Evolutionary conservation across 306 rosid species (phyloP).

Genomic region (Potentilla sterilis): DNA sequence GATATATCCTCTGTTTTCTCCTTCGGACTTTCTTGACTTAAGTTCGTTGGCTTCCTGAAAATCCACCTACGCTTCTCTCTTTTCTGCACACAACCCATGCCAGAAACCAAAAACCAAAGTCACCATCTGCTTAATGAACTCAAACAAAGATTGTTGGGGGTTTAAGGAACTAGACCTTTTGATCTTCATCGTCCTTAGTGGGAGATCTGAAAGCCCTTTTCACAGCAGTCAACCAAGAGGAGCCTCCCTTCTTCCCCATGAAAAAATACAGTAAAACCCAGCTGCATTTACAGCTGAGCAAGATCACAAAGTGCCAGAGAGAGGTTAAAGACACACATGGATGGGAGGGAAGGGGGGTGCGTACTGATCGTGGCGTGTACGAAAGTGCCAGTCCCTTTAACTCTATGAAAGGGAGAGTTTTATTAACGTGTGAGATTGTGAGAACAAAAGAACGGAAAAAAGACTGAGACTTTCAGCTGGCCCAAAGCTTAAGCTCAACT

Average conservation of each 20-base stretch:
- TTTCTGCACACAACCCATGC: conserved; percentile 49
- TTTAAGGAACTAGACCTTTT: conserved; percentile 41
- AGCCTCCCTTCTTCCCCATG: conserved; percentile 94
- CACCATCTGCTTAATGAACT: not conserved
- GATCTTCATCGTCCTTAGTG: conserved; percentile 82
- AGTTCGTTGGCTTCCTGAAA: conserved; percentile 56
- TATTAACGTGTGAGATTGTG: conserved; percentile 1
- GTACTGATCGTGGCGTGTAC: conserved; percentile 23
- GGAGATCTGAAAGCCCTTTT: conserved; percentile 99
- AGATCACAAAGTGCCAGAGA: conserved; percentile 33
- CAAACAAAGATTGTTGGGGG: not conserved
- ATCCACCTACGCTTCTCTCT: conserved; percentile 89
- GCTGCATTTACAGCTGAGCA: conserved; percentile 48
- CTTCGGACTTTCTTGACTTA: conserved; percentile 41
- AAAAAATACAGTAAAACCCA: conserved; percentile 41
- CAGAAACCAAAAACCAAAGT: not conserved
- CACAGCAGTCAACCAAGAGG: conserved; percentile 94
- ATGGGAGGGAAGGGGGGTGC: conserved; percentile 26
- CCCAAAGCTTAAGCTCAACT: not conserved
- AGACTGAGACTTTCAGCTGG: conserved; percentile 20
- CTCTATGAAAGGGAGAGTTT: conserved; percentile 19
- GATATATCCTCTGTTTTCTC: conserved; percentile 26
- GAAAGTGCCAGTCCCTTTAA: conserved; percentile 24
- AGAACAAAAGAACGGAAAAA: conserved; percentile 3
- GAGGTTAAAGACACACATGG: conserved; percentile 14